Evolutionary conservation across 306 rosid species (phyloP).

Genomic region (Cucurbita moschata): DNA sequence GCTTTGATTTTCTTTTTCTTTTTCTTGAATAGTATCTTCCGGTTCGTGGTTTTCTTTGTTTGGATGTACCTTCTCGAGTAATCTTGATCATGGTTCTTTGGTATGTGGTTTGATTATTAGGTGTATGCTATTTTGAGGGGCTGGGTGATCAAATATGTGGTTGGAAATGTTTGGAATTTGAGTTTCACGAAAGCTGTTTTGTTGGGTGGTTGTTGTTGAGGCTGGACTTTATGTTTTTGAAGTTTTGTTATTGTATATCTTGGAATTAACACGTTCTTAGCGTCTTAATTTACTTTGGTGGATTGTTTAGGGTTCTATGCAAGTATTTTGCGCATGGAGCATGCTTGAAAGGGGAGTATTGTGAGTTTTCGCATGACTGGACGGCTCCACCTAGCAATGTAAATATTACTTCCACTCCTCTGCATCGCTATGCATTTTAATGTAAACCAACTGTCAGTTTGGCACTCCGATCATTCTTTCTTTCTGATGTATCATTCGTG

Average conservation of each 20-base stretch:
- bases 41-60: background rate
- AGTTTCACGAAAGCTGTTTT: background rate
- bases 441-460: background rate
- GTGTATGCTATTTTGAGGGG: background rate
- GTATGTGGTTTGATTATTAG: background rate
- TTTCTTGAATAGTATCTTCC: background rate
- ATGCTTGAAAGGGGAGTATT: constrained; percentile 91
- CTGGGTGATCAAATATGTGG: too few species aligned
- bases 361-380: constrained; percentile 96
- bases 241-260: constrained; percentile 2
- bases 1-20: background rate
- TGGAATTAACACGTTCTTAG: background rate
- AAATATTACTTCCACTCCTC: constrained; percentile 6
- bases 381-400: constrained; percentile 76
- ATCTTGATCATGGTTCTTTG: background rate
- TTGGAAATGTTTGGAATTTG: background rate
- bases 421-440: background rate
- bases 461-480: background rate
- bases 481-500: constrained; percentile 4
- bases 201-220: background rate
- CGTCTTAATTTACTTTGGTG: constrained; percentile 4
- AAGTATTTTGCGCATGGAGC: constrained; percentile 96
- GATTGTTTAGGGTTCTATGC: constrained; percentile 61
- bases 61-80: background rate
- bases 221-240: background rate